Evolutionary conservation across 768 basidiomycete species (phyloP).

Genomic region (Pluteus cervinus): DNA sequence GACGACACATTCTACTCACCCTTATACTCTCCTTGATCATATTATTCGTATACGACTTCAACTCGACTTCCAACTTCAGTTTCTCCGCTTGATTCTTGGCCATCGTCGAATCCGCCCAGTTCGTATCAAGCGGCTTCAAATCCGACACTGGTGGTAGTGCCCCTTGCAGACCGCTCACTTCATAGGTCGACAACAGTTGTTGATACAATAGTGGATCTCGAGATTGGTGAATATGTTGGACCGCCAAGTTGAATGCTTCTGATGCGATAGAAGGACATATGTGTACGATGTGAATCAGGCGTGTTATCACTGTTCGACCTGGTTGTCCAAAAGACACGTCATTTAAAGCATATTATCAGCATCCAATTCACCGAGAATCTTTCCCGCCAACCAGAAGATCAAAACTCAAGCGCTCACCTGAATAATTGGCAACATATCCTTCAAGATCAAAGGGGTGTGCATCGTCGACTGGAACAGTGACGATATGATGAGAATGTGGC

Average conservation of each 20-base stretch:
- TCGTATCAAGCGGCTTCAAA: constrained; percentile 46
- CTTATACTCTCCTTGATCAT: constrained; percentile 99
- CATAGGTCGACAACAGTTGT: constrained; percentile 46
- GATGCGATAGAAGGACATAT: constrained; percentile 64
- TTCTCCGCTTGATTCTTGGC: constrained; percentile 67
- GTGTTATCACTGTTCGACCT: constrained; percentile 76
- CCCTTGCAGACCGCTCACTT: constrained; percentile 27
- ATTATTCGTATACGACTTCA: constrained; percentile 92
- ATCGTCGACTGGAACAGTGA: constrained; percentile 56
- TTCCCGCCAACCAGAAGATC: neutral
- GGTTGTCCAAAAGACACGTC: constrained; percentile 7
- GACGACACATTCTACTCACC: constrained; percentile 35
- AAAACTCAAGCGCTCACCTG: constrained; percentile 39
- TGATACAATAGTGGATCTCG: constrained; percentile 64
- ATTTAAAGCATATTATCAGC: constrained; percentile 2
- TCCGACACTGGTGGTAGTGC: constrained; percentile 20
- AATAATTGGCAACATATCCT: constrained; percentile 67
- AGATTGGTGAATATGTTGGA: constrained; percentile 57
- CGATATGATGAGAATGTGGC: constrained; percentile 13
- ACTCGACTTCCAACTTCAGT: constrained; percentile 85
- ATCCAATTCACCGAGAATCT: neutral
- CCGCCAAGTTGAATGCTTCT: constrained; percentile 65
- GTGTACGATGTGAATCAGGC: constrained; percentile 62
- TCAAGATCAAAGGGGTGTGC: constrained; percentile 88
- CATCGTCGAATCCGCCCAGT: constrained; percentile 68